Conservation (phyloP, 2,329 filamentous ascomycete species). For the Annulohypoxylon truncatum region DNA sequence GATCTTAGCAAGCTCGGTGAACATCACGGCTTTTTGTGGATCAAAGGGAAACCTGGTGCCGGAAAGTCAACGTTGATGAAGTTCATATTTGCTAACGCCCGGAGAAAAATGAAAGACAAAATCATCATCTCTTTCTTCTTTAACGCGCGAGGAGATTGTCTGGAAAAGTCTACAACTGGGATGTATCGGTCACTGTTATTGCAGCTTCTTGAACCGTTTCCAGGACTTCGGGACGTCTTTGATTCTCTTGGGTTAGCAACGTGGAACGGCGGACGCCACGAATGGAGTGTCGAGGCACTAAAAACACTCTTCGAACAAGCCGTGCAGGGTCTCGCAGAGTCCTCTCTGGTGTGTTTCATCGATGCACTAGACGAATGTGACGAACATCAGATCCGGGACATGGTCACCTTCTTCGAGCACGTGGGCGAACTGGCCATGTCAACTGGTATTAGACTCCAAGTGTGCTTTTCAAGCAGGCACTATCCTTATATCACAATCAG, state of each 20-base stretch:
- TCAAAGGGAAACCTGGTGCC: conserved; percentile 54
- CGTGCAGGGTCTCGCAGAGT: conserved; percentile 4
- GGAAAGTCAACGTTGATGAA: conserved; percentile 55
- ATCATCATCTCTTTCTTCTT: conserved; percentile 59
- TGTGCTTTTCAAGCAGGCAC: conserved; percentile 51
- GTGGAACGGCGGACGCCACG: neutral
- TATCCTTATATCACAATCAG: conserved; percentile 57
- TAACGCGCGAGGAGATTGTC: conserved; percentile 56
- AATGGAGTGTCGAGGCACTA: conserved; percentile 29
- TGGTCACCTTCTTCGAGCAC: conserved; percentile 36
- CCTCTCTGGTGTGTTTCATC: neutral
- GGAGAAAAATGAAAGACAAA: conserved; percentile 26
- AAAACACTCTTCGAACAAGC: neutral
- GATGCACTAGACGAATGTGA: conserved; percentile 44
- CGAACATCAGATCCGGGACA: conserved; percentile 38
- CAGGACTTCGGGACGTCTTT: conserved; percentile 49
- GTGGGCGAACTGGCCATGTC: conserved; percentile 2
- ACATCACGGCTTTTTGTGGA: conserved; percentile 57
- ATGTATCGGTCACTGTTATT: conserved; percentile 61
- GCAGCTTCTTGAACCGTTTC: conserved; percentile 55
- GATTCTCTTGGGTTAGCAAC: conserved; percentile 23
- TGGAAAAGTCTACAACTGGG: conserved; percentile 58
- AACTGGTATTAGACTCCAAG: neutral
- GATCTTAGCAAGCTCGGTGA: conserved; percentile 40
- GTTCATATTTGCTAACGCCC: conserved; percentile 38